These are phyloP conservation scores for Trametes meyenii DNA, from an alignment of 768 basidiomycete species.

Conservation along the genomic window DNA sequence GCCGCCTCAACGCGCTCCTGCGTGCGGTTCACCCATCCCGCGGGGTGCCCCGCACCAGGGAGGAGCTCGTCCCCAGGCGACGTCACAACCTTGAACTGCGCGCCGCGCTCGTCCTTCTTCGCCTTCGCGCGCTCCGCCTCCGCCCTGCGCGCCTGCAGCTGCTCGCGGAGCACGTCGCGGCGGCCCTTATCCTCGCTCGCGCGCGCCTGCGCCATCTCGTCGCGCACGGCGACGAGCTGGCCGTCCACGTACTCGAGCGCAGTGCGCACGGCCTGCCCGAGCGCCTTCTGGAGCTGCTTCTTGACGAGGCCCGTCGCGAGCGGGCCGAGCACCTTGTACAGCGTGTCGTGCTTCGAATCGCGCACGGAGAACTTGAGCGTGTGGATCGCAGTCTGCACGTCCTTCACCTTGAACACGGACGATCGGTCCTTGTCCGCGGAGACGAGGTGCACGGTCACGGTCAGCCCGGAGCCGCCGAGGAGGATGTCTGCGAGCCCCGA, in stretches of 20 bases:
- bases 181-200: constrained; percentile 42
- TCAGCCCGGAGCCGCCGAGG: constrained; percentile 82
- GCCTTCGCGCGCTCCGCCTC: constrained; percentile 44
- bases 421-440: constrained; percentile 60
- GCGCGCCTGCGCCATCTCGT: constrained; percentile 70
- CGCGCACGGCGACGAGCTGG: constrained; percentile 83
- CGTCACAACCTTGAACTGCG: constrained; percentile 82
- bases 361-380: constrained; percentile 88
- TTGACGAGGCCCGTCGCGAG: constrained; percentile 84
- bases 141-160: constrained; percentile 63
- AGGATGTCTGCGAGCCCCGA: constrained; percentile 85
- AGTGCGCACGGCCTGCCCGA: constrained; percentile 69
- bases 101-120: constrained; percentile 44
- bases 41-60: constrained; percentile 61
- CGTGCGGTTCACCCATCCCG: constrained; percentile 72
- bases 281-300: constrained; percentile 64
- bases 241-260: constrained; percentile 88
- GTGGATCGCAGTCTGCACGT: constrained; percentile 80
- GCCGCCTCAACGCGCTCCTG: constrained; percentile 47
- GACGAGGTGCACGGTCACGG: constrained; percentile 62
- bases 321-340: constrained; percentile 84
- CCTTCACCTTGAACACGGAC: constrained; percentile 73
- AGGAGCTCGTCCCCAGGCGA: constrained; percentile 69
- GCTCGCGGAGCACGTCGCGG: constrained; percentile 21
- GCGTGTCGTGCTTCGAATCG: constrained; percentile 86